Percentiles rank a stretch among this genome's conserved stretches.
Conservation (phyloP, 306 rosid genomes). For the Pyrus betulifolia region DNA sequence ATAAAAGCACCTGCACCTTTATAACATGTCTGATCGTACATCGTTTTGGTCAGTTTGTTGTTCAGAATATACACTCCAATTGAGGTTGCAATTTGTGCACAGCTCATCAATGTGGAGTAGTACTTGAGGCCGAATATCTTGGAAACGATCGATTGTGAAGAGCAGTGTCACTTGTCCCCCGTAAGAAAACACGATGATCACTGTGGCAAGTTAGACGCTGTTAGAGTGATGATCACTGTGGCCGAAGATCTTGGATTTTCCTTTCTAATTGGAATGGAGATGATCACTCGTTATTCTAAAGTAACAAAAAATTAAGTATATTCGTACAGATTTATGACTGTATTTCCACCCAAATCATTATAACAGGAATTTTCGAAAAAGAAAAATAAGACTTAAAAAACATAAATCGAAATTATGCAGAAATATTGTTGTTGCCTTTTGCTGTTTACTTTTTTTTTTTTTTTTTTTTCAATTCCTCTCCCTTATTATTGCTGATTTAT, state of each 20-base stretch:
- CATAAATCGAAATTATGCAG: not conserved
- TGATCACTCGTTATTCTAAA: not conserved
- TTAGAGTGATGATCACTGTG: no score
- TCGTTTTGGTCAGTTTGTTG: not conserved
- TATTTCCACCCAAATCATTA: not conserved
- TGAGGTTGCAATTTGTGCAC: constrained; percentile 6
- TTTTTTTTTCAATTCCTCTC: not conserved
- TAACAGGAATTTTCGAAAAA: not conserved
- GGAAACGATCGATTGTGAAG: not conserved
- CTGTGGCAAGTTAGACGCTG: not conserved
- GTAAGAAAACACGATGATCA: constrained; percentile 1
- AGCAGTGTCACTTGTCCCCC: constrained; percentile 10
- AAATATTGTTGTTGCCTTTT: constrained; percentile 8
- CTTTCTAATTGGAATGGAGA: not conserved
- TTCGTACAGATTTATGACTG: not conserved
- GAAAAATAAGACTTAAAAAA: no score
- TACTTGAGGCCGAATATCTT: constrained; percentile 16
- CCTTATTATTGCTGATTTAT: constrained; percentile 16
- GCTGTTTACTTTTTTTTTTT: not conserved
- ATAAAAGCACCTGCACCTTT: constrained; percentile 4
- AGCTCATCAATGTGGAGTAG: constrained; percentile 9
- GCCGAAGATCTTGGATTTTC: not conserved
- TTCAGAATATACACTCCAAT: constrained; percentile 1
- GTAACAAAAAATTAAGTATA: no score
- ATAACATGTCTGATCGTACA: not conserved